These are phyloP conservation scores for Hymenoscyphus albidus DNA, from an alignment of 2,329 filamentous ascomycete species.

Conservation along the genomic window DNA sequence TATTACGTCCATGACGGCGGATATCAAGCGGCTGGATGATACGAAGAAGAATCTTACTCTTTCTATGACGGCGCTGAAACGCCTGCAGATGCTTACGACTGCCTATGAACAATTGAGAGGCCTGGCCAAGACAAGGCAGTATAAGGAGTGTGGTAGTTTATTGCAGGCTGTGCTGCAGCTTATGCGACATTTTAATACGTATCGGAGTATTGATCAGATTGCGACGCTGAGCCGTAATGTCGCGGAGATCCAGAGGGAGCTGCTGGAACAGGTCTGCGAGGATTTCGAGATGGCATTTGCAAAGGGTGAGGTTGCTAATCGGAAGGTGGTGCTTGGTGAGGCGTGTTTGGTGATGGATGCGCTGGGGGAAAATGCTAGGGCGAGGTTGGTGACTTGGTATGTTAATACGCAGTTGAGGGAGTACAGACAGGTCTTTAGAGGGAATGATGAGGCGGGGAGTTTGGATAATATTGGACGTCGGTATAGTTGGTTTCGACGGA, in stretches of 20 bases:
- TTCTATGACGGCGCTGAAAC: slow-evolving; percentile 96
- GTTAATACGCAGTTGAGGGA: slow-evolving; percentile 95
- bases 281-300: slow-evolving; percentile 96
- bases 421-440: slow-evolving; percentile 91
- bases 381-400: slow-evolving; percentile 88
- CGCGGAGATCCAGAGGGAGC: slow-evolving; percentile 84
- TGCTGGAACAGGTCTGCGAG: slow-evolving; percentile 97
- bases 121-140: slow-evolving; percentile 81
- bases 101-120: slow-evolving; percentile 94
- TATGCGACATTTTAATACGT: slow-evolving; percentile 98
- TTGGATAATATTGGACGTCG: slow-evolving; percentile 93
- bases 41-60: slow-evolving; percentile 95
- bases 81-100: slow-evolving; percentile 96
- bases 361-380: slow-evolving; percentile 79
- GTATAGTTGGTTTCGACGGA: slow-evolving; percentile 95
- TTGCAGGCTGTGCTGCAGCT: slow-evolving; percentile 94
- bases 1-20: slow-evolving; percentile 97
- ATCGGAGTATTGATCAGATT: slow-evolving; percentile 96
- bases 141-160: slow-evolving; percentile 89
- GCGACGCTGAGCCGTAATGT: slow-evolving; percentile 89
- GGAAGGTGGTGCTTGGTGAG: slow-evolving; percentile 71
- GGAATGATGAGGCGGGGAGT: slow-evolving; percentile 93
- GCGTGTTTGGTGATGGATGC: slow-evolving; percentile 94
- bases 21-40: slow-evolving; percentile 94
- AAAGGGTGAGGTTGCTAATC: slow-evolving; percentile 73